phyloP scores from a whole-genome alignment of 352 stramenopile genomes.

The Pythium volutum region DNA sequence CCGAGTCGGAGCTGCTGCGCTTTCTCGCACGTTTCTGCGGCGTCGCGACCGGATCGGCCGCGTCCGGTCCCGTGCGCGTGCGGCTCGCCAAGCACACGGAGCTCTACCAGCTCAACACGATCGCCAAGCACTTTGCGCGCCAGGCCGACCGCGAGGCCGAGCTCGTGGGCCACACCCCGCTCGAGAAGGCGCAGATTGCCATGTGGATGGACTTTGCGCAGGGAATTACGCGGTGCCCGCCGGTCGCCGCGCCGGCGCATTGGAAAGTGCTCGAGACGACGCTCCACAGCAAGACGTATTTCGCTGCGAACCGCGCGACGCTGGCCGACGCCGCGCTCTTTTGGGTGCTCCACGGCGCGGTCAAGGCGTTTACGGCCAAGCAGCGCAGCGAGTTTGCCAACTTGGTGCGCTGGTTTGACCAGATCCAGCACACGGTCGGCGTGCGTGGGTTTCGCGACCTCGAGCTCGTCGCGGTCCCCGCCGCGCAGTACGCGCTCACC shows the following conservation, averaged over 20 bases:
- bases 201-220: constrained; percentile 77
- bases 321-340: constrained; percentile 80
- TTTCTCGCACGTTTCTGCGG: constrained; percentile 83
- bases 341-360: constrained; percentile 46
- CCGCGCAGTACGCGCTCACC: constrained; percentile 56
- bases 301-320: constrained; percentile 66
- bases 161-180: constrained; percentile 46
- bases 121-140: constrained; percentile 75
- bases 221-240: constrained; percentile 40
- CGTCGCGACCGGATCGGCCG: constrained; percentile 66
- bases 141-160: constrained; percentile 71
- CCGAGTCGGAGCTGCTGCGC: constrained; percentile 68
- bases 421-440: constrained; percentile 81
- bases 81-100: constrained; percentile 68
- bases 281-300: constrained; percentile 60
- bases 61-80: constrained; percentile 69
- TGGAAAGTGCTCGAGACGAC: constrained; percentile 62
- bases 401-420: constrained; percentile 83
- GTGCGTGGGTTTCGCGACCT: constrained; percentile 78
- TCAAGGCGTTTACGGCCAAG: constrained; percentile 33
- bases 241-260: constrained; percentile 36
- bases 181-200: constrained; percentile 70
- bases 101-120: constrained; percentile 68
- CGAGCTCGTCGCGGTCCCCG: constrained; percentile 53
- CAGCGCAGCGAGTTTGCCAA: constrained; percentile 52